Base-by-base conservation (phyloP, 805 yeast genomes). In the Suhomyces sp. region DNA sequence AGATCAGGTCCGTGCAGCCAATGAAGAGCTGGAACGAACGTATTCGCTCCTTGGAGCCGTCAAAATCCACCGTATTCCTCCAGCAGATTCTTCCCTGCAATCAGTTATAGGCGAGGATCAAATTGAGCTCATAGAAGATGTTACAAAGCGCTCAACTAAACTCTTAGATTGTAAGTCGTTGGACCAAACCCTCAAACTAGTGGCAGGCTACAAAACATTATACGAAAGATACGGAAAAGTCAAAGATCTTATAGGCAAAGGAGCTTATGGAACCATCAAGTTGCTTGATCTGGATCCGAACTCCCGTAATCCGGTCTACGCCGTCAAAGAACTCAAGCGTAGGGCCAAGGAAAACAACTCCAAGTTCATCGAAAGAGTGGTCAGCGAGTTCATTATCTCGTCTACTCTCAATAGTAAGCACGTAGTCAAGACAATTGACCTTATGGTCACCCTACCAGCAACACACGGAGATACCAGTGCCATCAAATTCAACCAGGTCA, bases 351-450 rank as follows among this genome's bases (percentile, higher is more conserved):
- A 70, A 46, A 46, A 64, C 15, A 55, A 53, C 40, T 75, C 73
- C 44, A 77, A 75, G 60, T 87, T 83, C 65, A 78, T 82, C 46
- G 84, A 85, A 48, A 80, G 97, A 19, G 83, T 90, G 50, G 86
- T 96, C 12, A 86, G 96, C 7, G 98, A 94, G 65, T 92, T 93
- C 74, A 89, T 94, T 65, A 88, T 92, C 46, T 85, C 96, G 0
- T 84, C 84, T 39, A 86, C 89, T 27, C 76, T 87, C 64, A 86
- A 83, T 57, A 94, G 79, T 73, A 83, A 79, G 64, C 90, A 89
- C 68, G 83, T 89, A 57, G 89, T 81, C 60, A 85, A 84, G 66
- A 89, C 88, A 7, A 82, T 83, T 59, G 97, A 88, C 68, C 77
- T 92, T 47, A 82, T 92, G 89, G 59, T 68, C 17, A 62, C 71